Evolutionary conservation across 352 stramenopile species (phyloP).

Genomic region (Thraustotheca clavata): DNA sequence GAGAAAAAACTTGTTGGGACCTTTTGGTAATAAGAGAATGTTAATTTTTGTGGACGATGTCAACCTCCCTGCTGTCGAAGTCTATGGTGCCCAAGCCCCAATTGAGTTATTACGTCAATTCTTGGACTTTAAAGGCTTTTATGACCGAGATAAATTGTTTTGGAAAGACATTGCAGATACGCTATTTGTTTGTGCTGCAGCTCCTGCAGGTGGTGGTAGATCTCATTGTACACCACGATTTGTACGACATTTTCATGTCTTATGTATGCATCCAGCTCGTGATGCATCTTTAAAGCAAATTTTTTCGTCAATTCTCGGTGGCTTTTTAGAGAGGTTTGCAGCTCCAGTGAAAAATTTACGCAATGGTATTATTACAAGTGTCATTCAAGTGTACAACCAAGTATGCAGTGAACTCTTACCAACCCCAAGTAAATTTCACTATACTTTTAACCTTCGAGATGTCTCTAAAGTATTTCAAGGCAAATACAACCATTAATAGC

Average conservation of each 20-base stretch:
- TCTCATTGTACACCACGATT: conserved; percentile 88
- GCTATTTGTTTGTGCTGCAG: conserved; percentile 84
- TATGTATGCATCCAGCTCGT: conserved; percentile 89
- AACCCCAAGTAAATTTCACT: conserved; percentile 90
- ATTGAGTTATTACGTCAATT: conserved; percentile 93
- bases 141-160: conserved; percentile 95
- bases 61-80: conserved; percentile 90
- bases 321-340: conserved; percentile 87
- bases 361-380: conserved; percentile 73
- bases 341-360: conserved; percentile 70
- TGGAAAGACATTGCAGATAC: conserved; percentile 95
- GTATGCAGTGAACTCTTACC: conserved; percentile 88
- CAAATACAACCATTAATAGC: not conserved
- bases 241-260: conserved; percentile 92
- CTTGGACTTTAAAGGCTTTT: conserved; percentile 93
- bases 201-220: conserved; percentile 83
- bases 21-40: conserved; percentile 79
- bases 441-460: conserved; percentile 95
- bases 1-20: conserved; percentile 89
- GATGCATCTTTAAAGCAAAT: conserved; percentile 88
- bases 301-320: conserved; percentile 89
- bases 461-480: conserved; percentile 95
- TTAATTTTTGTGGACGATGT: conserved; percentile 95
- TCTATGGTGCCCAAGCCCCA: conserved; percentile 90
- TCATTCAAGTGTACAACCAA: conserved; percentile 92